A percentile compares a stretch with the other conserved stretches of the same genome.
These are phyloP conservation scores for Mortierella sp. DNA, from an alignment of 371 early-diverging fungal species.

Conservation along the genomic window DNA sequence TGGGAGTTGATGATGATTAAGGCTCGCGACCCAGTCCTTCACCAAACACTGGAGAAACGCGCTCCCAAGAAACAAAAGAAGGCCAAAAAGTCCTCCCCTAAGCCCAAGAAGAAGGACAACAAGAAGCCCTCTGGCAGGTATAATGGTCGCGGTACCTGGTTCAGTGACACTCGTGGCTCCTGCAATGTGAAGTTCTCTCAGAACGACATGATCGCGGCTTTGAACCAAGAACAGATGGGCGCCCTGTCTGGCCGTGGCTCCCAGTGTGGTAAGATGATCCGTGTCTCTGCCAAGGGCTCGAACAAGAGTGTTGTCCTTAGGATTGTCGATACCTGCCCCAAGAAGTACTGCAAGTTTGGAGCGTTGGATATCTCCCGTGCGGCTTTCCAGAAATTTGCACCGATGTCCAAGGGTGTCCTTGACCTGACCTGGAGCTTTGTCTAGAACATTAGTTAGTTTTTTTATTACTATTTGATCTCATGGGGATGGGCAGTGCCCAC, in stretches of 20 bases:
- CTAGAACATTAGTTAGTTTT: neutral
- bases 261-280: slow-evolving; percentile 36
- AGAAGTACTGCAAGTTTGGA: slow-evolving; percentile 21
- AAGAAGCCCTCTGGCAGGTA: neutral
- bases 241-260: slow-evolving; percentile 30
- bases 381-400: slow-evolving; percentile 22
- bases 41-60: neutral
- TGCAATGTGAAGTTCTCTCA: slow-evolving; percentile 39
- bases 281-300: slow-evolving; percentile 33
- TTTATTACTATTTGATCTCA: too few species aligned
- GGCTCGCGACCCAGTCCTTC: neutral
- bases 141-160: slow-evolving; percentile 45
- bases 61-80: slow-evolving; percentile 1
- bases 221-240: slow-evolving; percentile 48
- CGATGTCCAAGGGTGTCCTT: slow-evolving; percentile 22
- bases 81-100: neutral
- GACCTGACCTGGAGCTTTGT: slow-evolving; percentile 28
- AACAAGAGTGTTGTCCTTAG: slow-evolving; percentile 18
- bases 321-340: slow-evolving; percentile 46
- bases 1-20: slow-evolving; percentile 25
- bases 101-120: slow-evolving; percentile 1
- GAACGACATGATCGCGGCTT: slow-evolving; percentile 40
- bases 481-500: too few species aligned
- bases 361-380: slow-evolving; percentile 23
- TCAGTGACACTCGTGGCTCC: slow-evolving; percentile 43